phyloP scores from a whole-genome alignment of 768 basidiomycete genomes.

The Boletus vinaceobasis region DNA sequence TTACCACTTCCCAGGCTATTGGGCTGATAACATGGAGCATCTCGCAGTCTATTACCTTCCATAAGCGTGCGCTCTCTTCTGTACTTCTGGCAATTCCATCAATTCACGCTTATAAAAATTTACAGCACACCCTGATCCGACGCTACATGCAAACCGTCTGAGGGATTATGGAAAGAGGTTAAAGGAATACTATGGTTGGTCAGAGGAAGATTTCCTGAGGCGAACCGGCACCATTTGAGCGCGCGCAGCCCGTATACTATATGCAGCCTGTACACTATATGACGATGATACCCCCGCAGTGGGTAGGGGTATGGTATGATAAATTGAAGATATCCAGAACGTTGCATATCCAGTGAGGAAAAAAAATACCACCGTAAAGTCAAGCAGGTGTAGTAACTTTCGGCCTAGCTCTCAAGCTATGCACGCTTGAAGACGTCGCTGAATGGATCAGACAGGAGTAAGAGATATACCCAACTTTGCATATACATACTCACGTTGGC shows the following conservation, averaged over 20 bases:
- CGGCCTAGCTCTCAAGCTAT: not conserved
- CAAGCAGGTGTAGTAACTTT: not conserved
- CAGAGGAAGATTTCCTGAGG: slow-evolving; percentile 38
- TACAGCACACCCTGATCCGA: slow-evolving; percentile 73
- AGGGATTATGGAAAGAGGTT: slow-evolving; percentile 55
- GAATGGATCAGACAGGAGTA: not conserved
- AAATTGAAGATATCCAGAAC: not conserved
- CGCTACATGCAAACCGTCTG: slow-evolving; percentile 48
- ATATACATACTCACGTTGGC: slow-evolving; percentile 17
- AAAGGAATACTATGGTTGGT: slow-evolving; percentile 67
- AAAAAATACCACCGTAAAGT: no score
- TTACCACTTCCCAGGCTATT: not conserved
- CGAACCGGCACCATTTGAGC: slow-evolving; percentile 10
- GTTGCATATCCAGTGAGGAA: not conserved
- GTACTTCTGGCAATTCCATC: not conserved
- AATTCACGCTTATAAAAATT: not conserved
- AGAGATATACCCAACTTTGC: not conserved
- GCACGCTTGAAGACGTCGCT: slow-evolving; percentile 1
- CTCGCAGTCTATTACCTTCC: slow-evolving; percentile 65
- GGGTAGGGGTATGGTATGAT: not conserved
- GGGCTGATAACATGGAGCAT: not conserved
- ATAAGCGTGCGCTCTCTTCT: slow-evolving; percentile 52
- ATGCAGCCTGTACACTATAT: not conserved
- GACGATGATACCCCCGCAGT: not conserved
- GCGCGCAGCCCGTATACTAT: not conserved